Conservation (phyloP, 768 basidiomycete genomes). For the Agrocybe pediades region DNA sequence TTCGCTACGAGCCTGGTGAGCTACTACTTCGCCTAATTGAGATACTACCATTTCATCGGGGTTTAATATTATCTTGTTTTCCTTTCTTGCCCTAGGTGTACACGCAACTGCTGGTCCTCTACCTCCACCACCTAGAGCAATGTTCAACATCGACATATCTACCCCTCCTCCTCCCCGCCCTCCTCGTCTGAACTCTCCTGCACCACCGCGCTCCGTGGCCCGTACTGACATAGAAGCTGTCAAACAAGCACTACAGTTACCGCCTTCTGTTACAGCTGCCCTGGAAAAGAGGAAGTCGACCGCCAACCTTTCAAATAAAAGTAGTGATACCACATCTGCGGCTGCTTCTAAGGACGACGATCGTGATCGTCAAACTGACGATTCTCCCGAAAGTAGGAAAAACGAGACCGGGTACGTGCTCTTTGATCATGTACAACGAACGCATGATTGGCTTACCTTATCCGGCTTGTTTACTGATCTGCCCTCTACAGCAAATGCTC, state of each 20-base stretch:
- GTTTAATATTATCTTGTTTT: neutral
- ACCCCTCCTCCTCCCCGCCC: slow-evolving; percentile 60
- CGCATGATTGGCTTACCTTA: neutral
- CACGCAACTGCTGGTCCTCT: slow-evolving; percentile 76
- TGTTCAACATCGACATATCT: slow-evolving; percentile 46
- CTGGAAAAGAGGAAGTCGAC: slow-evolving; percentile 34
- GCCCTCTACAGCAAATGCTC: neutral
- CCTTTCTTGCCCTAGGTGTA: slow-evolving; percentile 33
- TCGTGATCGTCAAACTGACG: neutral
- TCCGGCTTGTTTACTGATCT: neutral
- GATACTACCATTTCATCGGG: neutral
- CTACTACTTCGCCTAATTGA: neutral
- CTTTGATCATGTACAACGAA: neutral
- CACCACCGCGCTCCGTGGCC: slow-evolving; percentile 33
- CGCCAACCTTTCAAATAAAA: slow-evolving; percentile 18
- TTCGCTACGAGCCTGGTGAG: slow-evolving; percentile 65
- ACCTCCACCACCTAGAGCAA: slow-evolving; percentile 66
- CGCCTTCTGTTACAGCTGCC: slow-evolving; percentile 51
- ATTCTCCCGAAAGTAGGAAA: neutral
- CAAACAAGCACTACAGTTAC: slow-evolving; percentile 61
- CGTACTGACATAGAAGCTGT: slow-evolving; percentile 56
- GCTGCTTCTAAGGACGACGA: neutral
- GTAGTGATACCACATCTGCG: slow-evolving; percentile 1
- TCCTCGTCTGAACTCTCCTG: slow-evolving; percentile 62
- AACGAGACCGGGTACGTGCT: slow-evolving; percentile 8